Evolutionary conservation across 1,139 yeast genomes (phyloP).

Genomic region (Debaryomyces robertsiae): DNA sequence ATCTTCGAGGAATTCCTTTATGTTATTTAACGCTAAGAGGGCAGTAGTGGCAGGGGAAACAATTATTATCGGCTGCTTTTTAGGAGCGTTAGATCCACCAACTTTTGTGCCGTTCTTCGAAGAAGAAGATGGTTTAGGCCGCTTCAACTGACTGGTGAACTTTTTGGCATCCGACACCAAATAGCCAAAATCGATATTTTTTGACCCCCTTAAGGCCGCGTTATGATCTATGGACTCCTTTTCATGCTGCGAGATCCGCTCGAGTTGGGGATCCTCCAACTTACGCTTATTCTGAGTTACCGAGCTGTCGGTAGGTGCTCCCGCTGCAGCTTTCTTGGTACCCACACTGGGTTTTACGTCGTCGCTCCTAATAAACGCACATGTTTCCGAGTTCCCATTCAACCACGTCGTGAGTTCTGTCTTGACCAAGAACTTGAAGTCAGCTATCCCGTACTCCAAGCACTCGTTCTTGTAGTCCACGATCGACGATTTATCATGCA

Average conservation of each 20-base stretch:
- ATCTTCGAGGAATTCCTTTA: slow-evolving; percentile 77
- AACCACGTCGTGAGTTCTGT: slow-evolving; percentile 84
- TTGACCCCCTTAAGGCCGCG: slow-evolving; percentile 76
- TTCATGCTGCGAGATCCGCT: slow-evolving; percentile 59
- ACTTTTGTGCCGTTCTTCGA: slow-evolving; percentile 9
- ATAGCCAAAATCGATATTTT: slow-evolving; percentile 70
- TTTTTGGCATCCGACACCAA: slow-evolving; percentile 72
- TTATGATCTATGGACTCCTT: slow-evolving; percentile 76
- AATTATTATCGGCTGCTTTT: slow-evolving; percentile 86
- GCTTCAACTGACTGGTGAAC: slow-evolving; percentile 58
- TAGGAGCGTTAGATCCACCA: slow-evolving; percentile 21
- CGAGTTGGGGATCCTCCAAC: slow-evolving; percentile 57
- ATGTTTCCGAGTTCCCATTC: slow-evolving; percentile 61
- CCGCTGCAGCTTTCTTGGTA: slow-evolving; percentile 12
- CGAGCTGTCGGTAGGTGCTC: slow-evolving; percentile 13
- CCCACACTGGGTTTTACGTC: slow-evolving; percentile 9
- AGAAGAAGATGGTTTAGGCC: slow-evolving; percentile 29
- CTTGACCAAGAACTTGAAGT: slow-evolving; percentile 82
- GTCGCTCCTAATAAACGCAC: slow-evolving; percentile 48
- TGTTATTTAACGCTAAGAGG: slow-evolving; percentile 74
- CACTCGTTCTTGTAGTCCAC: slow-evolving; percentile 83
- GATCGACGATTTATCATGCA: slow-evolving; percentile 70
- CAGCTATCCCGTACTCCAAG: slow-evolving; percentile 61
- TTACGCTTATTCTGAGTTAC: slow-evolving; percentile 28
- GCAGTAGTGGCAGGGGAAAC: slow-evolving; percentile 96